Conservation (phyloP, 2,329 filamentous ascomycete species). For the Aschersonia sp. region DNA sequence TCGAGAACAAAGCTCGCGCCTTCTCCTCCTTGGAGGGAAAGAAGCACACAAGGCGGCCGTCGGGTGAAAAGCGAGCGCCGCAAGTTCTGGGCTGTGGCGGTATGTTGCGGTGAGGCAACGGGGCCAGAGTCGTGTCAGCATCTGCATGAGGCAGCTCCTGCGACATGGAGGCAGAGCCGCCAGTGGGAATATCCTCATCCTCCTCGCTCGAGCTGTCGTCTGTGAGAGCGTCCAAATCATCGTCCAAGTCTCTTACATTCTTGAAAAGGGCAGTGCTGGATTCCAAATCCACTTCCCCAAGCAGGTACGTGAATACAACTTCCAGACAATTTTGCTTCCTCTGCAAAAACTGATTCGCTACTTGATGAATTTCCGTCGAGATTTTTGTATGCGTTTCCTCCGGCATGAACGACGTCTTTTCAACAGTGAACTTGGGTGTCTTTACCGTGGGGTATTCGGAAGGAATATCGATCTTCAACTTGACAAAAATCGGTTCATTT, state of each 20-base stretch:
- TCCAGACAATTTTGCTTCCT: conserved; percentile 48
- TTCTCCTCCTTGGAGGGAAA: conserved; percentile 55
- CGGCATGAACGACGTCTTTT: conserved; percentile 48
- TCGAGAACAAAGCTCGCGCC: conserved; percentile 33
- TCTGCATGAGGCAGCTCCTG: conserved; percentile 44
- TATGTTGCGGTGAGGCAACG: conserved; percentile 34
- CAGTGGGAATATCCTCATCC: conserved; percentile 40
- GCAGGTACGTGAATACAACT: conserved; percentile 45
- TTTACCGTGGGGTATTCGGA: conserved; percentile 41
- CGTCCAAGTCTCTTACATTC: conserved; percentile 48
- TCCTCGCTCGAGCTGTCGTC: conserved; percentile 81
- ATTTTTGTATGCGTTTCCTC: conserved; percentile 36
- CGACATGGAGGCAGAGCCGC: conserved; percentile 44
- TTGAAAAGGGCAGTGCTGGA: conserved; percentile 47
- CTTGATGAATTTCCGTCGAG: conserved; percentile 38
- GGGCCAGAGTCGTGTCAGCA: conserved; percentile 36
- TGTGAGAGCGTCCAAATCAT: conserved; percentile 38
- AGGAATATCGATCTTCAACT: conserved; percentile 46
- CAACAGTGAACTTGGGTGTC: conserved; percentile 43
- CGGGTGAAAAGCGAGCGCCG: conserved; percentile 45
- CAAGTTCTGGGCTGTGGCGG: conserved; percentile 44
- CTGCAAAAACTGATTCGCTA: conserved; percentile 39
- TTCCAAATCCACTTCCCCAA: conserved; percentile 48
- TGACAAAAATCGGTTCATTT: conserved; percentile 43
- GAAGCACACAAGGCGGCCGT: conserved; percentile 51